Conservation (phyloP, 108 stramenopile genomes). For the Fragilariopsis cylindrus region DNA sequence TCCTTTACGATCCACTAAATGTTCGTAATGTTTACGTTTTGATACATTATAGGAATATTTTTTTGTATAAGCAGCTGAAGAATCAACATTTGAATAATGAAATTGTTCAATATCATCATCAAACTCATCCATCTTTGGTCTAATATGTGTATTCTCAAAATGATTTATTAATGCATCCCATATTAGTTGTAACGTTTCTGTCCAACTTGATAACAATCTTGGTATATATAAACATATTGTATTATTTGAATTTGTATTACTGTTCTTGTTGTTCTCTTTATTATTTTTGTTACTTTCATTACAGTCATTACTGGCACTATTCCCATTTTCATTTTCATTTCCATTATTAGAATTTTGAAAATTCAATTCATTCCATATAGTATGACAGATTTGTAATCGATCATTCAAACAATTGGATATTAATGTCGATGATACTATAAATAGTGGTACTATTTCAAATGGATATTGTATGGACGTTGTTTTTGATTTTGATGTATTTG, state of each 20-base stretch:
- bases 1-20: neutral
- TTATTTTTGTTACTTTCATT: too few species aligned
- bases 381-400: neutral
- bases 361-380: constrained; percentile 16
- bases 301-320: neutral
- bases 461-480: too few species aligned
- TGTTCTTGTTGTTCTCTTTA: too few species aligned
- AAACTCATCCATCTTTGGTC: neutral
- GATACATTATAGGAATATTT: neutral
- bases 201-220: constrained; percentile 1
- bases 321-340: neutral
- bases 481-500: too few species aligned
- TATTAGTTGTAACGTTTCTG: neutral
- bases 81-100: too few species aligned
- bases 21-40: neutral
- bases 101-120: neutral
- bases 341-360: too few species aligned
- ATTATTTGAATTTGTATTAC: too few species aligned
- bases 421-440: neutral
- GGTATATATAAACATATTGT: constrained; percentile 7
- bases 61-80: neutral
- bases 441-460: constrained; percentile 3
- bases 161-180: neutral
- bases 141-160: constrained; percentile 3
- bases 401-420: constrained; percentile 2